phyloP scores from a whole-genome alignment of 257 asterid genomes.

The Ehretia macrophylla region DNA sequence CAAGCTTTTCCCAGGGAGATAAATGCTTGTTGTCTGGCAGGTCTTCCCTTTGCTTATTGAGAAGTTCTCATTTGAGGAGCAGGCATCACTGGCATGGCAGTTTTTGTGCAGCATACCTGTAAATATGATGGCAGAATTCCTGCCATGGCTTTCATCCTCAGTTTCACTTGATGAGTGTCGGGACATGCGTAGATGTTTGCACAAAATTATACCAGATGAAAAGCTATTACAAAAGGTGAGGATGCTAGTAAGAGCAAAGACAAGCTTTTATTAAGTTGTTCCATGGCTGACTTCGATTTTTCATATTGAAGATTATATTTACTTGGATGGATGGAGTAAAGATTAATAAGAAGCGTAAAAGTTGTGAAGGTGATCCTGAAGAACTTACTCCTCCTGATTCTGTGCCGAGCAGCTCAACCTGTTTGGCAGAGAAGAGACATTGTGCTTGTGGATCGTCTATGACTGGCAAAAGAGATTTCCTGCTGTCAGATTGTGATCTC shows the following conservation, averaged over 20 bases:
- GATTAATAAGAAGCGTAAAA: conserved; percentile 73
- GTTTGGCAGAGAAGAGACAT: conserved; percentile 29
- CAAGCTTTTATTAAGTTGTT: background rate
- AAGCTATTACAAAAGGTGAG: conserved; percentile 86
- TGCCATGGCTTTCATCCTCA: conserved; percentile 96
- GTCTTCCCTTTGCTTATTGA: conserved; percentile 85
- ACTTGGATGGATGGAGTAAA: conserved; percentile 94
- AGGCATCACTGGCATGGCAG: conserved; percentile 96
- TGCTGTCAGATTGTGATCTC: conserved; percentile 35
- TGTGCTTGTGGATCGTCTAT: conserved; percentile 52
- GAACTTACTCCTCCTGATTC: background rate
- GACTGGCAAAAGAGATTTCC: conserved; percentile 27
- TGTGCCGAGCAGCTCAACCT: conserved; percentile 25
- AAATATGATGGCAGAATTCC: conserved; percentile 96
- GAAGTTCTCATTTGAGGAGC: conserved; percentile 93
- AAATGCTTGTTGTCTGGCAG: conserved; percentile 28
- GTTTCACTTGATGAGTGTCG: conserved; percentile 75
- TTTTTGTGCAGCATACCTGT: conserved; percentile 97
- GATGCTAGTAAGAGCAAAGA: conserved; percentile 1
- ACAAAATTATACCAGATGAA: conserved; percentile 78
- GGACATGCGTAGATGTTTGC: conserved; percentile 89
- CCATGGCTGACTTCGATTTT: conserved; percentile 32
- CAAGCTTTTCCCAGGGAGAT: background rate
- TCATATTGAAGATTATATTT: conserved; percentile 61
- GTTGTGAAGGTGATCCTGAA: conserved; percentile 40